phyloP scores from a whole-genome alignment of 78 protist species.

The Andalucia godoyi region DNA sequence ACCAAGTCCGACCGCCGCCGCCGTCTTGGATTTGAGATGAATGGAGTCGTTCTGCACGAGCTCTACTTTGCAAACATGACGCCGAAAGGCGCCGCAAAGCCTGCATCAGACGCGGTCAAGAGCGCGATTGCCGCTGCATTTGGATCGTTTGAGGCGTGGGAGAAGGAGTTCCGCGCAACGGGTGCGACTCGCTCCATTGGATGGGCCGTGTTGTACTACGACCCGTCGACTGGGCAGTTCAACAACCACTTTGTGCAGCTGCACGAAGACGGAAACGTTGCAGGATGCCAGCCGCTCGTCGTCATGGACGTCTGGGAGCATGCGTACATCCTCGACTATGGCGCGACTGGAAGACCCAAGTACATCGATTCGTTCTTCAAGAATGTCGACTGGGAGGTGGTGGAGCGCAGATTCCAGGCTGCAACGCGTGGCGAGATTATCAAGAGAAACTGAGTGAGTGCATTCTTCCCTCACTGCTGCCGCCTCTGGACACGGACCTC shows the following conservation, averaged over 20 bases:
- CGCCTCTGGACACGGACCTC: no score
- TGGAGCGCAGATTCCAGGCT: neutral
- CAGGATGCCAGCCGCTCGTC: neutral
- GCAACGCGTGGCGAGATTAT: no score
- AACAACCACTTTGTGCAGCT: neutral
- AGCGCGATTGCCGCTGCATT: neutral
- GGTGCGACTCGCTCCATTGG: conserved; percentile 18
- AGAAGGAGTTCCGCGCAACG: neutral
- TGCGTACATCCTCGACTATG: conserved; percentile 11
- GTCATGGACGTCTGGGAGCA: conserved; percentile 24
- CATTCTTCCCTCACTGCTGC: no score
- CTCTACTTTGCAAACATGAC: conserved; percentile 5
- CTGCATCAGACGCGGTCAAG: neutral
- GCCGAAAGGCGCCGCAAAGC: neutral
- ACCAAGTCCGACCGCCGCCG: neutral
- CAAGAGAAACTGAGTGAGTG: no score
- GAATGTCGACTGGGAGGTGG: conserved; percentile 8
- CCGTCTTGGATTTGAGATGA: conserved; percentile 8
- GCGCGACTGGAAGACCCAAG: neutral
- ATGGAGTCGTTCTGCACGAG: conserved; percentile 17
- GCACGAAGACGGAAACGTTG: conserved; percentile 7
- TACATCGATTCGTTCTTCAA: neutral
- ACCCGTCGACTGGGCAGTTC: neutral
- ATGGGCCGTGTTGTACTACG: neutral
- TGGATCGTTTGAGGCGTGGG: conserved; percentile 5